phyloP scores from a whole-genome alignment of 805 yeast species.

The Metschnikowia colocasiae region DNA sequence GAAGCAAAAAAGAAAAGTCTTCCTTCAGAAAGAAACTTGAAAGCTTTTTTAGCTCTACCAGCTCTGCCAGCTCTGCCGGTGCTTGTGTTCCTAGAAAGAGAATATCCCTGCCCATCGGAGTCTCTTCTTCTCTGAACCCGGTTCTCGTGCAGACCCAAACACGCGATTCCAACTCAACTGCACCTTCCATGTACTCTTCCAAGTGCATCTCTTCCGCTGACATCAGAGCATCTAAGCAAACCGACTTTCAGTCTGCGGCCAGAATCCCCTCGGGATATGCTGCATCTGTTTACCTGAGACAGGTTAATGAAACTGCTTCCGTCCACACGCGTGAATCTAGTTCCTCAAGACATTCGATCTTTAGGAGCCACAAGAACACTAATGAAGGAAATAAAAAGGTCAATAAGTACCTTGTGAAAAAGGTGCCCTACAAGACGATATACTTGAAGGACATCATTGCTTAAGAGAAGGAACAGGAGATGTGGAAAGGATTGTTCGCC shows the following conservation, averaged over 20 bases:
- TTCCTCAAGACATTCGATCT: not conserved
- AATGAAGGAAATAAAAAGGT: slow-evolving; percentile 12
- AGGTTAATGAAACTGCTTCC: slow-evolving; percentile 3
- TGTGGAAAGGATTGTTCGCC: slow-evolving; percentile 9
- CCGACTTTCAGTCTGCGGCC: not conserved
- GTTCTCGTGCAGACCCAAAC: not conserved
- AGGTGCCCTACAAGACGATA: slow-evolving; percentile 23
- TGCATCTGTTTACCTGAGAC: slow-evolving; percentile 11
- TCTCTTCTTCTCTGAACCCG: slow-evolving; percentile 3
- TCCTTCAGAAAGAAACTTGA: slow-evolving; percentile 14
- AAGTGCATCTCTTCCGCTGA: slow-evolving; percentile 16
- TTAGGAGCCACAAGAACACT: not conserved
- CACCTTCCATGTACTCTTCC: slow-evolving; percentile 8
- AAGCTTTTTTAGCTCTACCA: slow-evolving; percentile 9
- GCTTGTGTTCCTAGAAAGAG: not conserved
- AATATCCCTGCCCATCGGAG: slow-evolving; percentile 11
- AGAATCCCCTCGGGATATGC: slow-evolving; percentile 9
- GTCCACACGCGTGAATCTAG: not conserved
- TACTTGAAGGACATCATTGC: slow-evolving; percentile 16
- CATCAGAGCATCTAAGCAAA: slow-evolving; percentile 7
- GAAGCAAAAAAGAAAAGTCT: slow-evolving; percentile 3
- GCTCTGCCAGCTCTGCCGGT: slow-evolving; percentile 3
- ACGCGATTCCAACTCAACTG: slow-evolving; percentile 6
- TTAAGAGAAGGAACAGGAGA: not conserved
- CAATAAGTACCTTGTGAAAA: slow-evolving; percentile 27